A percentile compares a stretch with the other conserved stretches of the same genome.
phyloP scores from a whole-genome alignment of 352 stramenopile genomes.

The Pythium coloratum region DNA sequence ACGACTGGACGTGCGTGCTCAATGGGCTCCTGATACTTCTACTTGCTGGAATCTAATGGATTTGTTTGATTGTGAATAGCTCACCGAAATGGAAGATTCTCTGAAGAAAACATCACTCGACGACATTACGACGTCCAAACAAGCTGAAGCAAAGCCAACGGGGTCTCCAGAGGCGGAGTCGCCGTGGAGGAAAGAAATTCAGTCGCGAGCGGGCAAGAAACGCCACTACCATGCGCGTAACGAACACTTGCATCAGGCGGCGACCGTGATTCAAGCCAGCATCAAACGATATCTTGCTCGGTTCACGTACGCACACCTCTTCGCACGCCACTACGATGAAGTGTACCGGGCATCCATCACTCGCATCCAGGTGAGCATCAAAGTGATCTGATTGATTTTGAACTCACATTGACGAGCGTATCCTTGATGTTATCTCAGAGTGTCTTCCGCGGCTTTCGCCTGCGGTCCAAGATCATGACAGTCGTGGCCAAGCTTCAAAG shows the following conservation, averaged over 20 bases:
- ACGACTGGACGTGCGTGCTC: conserved; percentile 35
- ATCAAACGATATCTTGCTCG: conserved; percentile 54
- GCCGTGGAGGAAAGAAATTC: conserved; percentile 53
- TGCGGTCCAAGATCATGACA: conserved; percentile 43
- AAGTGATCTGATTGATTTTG: not conserved
- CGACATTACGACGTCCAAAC: not conserved
- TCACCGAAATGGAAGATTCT: conserved; percentile 48
- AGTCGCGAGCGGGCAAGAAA: conserved; percentile 45
- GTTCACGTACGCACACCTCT: conserved; percentile 39
- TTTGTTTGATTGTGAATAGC: conserved; percentile 28
- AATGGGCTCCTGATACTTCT: not conserved
- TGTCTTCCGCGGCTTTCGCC: conserved; percentile 41
- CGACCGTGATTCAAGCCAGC: conserved; percentile 46
- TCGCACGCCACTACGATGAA: conserved; percentile 47
- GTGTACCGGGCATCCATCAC: conserved; percentile 38
- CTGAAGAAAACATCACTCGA: conserved; percentile 15
- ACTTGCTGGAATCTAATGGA: not conserved
- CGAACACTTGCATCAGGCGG: conserved; percentile 42
- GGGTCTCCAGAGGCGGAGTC: conserved; percentile 2
- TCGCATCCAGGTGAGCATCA: conserved; percentile 45
- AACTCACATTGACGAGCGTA: too few species aligned
- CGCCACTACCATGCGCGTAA: conserved; percentile 36
- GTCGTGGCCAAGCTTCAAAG: conserved; percentile 43
- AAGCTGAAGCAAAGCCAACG: not conserved
- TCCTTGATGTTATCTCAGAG: conserved; percentile 31